Evolutionary conservation across 2,329 filamentous ascomycete species (phyloP).

Genomic region (Colletotrichum phormii): DNA sequence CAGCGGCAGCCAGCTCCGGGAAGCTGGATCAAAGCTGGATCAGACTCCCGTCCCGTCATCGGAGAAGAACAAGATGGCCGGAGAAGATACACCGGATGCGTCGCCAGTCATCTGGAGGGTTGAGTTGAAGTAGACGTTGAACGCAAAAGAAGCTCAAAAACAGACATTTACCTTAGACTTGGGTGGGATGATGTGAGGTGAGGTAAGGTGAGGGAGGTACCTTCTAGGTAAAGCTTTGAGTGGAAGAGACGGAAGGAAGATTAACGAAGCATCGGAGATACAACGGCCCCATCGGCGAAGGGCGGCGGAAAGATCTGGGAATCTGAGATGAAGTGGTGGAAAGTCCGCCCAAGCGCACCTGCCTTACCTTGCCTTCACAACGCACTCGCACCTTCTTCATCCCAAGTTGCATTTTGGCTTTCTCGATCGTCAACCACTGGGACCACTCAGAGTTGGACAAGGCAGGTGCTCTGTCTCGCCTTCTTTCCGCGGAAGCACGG

Average conservation of each 20-base stretch:
- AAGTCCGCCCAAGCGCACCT: too few species aligned
- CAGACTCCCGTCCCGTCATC: neutral
- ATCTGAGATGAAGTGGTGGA: neutral
- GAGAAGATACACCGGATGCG: slow-evolving; percentile 8
- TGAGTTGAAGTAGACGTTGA: neutral
- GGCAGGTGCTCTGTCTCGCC: neutral
- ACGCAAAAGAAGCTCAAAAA: too few species aligned
- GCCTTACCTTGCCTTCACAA: neutral
- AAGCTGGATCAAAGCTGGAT: neutral
- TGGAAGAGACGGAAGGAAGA: neutral
- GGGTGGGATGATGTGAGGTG: too few species aligned
- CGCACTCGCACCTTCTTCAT: neutral
- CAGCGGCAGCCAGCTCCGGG: neutral
- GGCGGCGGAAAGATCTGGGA: neutral
- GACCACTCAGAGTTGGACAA: neutral
- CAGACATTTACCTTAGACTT: neutral
- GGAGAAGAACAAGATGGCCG: neutral
- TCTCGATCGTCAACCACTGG: neutral
- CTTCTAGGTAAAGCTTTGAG: neutral
- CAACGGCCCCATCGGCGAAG: neutral
- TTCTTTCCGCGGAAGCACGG: slow-evolving; percentile 5
- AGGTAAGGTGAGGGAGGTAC: too few species aligned
- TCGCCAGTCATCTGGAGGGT: neutral
- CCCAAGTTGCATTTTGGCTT: neutral
- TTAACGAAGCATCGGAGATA: neutral